Base-by-base conservation (phyloP, 2,329 filamentous ascomycete species). In the Xylariaceae sp. region DNA sequence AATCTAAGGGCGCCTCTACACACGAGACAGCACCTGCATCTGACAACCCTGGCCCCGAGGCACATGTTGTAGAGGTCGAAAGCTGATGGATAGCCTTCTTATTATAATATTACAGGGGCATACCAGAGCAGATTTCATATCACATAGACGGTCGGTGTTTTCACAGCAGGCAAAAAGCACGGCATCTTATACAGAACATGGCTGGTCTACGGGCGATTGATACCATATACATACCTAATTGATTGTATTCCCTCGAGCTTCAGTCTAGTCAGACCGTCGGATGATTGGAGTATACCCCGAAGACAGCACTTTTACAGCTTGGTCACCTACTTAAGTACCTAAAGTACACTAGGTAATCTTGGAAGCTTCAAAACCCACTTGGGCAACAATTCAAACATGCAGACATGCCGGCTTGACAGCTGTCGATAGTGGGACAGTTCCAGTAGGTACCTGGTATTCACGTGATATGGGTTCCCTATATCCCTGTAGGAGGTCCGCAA, bases 1-100 rank as follows among this genome's bases (percentile, higher is more conserved):
- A 68, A 55, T 48, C 60, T 20, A 57, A 58, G n/a, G 46, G n/a
- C 41, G 43, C n/a, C 49, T 23, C 54, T 52, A 46, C 50, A 29
- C 32, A 16, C 2, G 59, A 57, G 18, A 18, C 52, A 26, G 18
- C 50, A 47, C 48, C 19, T 44, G 20, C 19, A 47, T 18, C 54
- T 46, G 44, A 44, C 14, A 16, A 26, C 48, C 45, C 47, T n/a
- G 37, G 7, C 53, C 18, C 40, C 20, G 50, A 57, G 20, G 40
- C 40, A 19, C 42, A 54, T 21, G 32, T 37, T 6, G 26, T 44
- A 5, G 49, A 42, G 7, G 56, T 41, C 23, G 61, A 63, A 20
- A 54, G 52, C 29, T 63, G n/a, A 45, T 40, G 43, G 12, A n/a
- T n/a, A n/a, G n/a, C n/a, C n/a, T n/a, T n/a, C n/a, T n/a, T n/a